These are phyloP conservation scores for Nakazawaea anatomiae DNA, from an alignment of 805 yeast species.

Conservation along the genomic window DNA sequence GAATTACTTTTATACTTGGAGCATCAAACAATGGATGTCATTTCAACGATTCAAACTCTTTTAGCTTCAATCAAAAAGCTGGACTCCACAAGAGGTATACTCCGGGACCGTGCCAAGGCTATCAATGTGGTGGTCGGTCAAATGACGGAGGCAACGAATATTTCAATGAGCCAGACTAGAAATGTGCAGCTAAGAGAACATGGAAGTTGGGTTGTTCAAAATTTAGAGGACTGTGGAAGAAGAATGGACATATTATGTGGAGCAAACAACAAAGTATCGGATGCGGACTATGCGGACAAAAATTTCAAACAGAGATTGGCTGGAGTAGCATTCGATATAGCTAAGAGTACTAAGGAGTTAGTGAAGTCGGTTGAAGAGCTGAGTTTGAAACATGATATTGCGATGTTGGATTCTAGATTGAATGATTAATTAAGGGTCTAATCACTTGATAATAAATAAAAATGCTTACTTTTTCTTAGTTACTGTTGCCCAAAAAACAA, in stretches of 20 bases:
- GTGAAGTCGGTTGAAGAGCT: conserved; percentile 97
- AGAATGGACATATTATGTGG: conserved; percentile 73
- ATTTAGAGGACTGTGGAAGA: conserved; percentile 76
- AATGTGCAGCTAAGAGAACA: conserved; percentile 82
- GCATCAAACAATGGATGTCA: conserved; percentile 89
- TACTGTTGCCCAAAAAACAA: too few relatives aligned
- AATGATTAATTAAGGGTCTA: neutral
- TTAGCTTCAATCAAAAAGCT: conserved; percentile 73
- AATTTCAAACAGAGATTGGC: conserved; percentile 91
- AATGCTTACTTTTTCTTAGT: too few relatives aligned
- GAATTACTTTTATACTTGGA: conserved; percentile 82
- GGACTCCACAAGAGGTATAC: conserved; percentile 66
- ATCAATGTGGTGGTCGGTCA: conserved; percentile 73
- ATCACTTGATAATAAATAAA: too few relatives aligned
- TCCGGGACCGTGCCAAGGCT: conserved; percentile 68
- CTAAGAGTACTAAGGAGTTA: conserved; percentile 91
- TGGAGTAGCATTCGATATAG: conserved; percentile 93
- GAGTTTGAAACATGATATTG: conserved; percentile 80
- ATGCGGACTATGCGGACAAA: conserved; percentile 72
- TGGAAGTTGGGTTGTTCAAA: conserved; percentile 86
- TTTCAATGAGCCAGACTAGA: conserved; percentile 83
- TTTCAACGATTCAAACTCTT: conserved; percentile 80
- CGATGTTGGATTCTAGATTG: conserved; percentile 65
- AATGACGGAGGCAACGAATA: conserved; percentile 86
- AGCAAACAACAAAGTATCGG: conserved; percentile 31